Conservation (phyloP, 2,329 filamentous ascomycete species). For the Colletotrichum sp. region DNA sequence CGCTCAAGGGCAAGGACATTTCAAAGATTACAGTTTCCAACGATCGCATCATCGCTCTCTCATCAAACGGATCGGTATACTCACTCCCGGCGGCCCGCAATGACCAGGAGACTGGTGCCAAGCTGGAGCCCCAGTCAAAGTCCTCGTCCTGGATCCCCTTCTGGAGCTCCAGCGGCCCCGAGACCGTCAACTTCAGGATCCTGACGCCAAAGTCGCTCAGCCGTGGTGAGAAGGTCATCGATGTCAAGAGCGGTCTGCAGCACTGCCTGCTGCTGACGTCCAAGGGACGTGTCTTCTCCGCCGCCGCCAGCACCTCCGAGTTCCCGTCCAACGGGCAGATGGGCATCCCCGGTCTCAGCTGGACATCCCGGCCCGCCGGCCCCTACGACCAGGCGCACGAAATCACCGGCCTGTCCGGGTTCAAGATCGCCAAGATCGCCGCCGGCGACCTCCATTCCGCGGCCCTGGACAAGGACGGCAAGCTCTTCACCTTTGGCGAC, state of each 20-base stretch:
- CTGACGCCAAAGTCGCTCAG: constrained; percentile 69
- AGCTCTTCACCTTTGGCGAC: constrained; percentile 87
- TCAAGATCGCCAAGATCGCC: constrained; percentile 76
- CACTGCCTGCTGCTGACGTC: constrained; percentile 87
- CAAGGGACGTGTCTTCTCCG: constrained; percentile 84
- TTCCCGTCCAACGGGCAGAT: constrained; percentile 88
- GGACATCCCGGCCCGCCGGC: constrained; percentile 77
- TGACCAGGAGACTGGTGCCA: constrained; percentile 72
- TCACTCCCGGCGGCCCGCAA: constrained; percentile 78
- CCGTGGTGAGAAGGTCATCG: constrained; percentile 75
- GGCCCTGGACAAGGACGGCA: constrained; percentile 76
- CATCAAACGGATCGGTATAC: constrained; percentile 78
- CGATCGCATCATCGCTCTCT: constrained; percentile 83
- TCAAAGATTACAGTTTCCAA: constrained; percentile 76
- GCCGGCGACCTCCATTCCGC: constrained; percentile 88
- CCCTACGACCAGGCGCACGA: constrained; percentile 85
- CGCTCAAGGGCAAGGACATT: constrained; percentile 82
- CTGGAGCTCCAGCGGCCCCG: constrained; percentile 52
- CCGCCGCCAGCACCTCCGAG: constrained; percentile 78
- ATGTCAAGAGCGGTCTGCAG: constrained; percentile 80
- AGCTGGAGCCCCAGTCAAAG: constrained; percentile 57
- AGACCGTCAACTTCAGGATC: constrained; percentile 71
- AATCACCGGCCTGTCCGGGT: constrained; percentile 72
- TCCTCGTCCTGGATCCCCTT: constrained; percentile 75
- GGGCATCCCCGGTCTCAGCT: constrained; percentile 82